Percentiles rank a stretch among this genome's conserved stretches.
Conservation (phyloP, 129 eudicot species). For the Flaveria linearis region DNA sequence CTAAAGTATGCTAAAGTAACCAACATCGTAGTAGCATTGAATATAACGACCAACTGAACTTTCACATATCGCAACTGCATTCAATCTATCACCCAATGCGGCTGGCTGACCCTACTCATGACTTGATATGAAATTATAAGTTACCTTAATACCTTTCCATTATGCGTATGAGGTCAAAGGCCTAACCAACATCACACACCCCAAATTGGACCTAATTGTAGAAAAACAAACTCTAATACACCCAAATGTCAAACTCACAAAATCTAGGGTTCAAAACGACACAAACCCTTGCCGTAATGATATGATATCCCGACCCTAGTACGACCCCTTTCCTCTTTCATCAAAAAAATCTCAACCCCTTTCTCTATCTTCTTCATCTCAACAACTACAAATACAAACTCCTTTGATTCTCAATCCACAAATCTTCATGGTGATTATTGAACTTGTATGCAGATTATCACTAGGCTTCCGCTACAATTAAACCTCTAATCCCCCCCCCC, state of each 20-base stretch:
- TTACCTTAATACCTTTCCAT: too few relatives aligned
- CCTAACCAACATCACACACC: not conserved
- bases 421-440: conserved; percentile 33
- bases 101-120: too few relatives aligned
- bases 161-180: too few relatives aligned
- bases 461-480: not conserved
- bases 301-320: not conserved
- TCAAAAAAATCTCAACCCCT: conserved; percentile 20
- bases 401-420: not conserved
- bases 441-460: conserved; percentile 8
- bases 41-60: too few relatives aligned
- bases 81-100: too few relatives aligned
- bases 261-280: not conserved
- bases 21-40: too few relatives aligned
- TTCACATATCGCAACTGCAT: too few relatives aligned
- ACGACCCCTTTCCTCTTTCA: not conserved
- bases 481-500: not conserved
- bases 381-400: not conserved
- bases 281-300: not conserved
- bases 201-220: not conserved
- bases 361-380: not conserved
- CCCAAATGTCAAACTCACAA: not conserved
- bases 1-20: too few relatives aligned
- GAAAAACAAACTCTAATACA: not conserved
- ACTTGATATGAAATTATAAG: too few relatives aligned